A percentile compares a stretch with the other conserved stretches of the same genome.
Conservation (phyloP, 2,329 filamentous ascomycete species). For the Alternaria ventricosa region DNA sequence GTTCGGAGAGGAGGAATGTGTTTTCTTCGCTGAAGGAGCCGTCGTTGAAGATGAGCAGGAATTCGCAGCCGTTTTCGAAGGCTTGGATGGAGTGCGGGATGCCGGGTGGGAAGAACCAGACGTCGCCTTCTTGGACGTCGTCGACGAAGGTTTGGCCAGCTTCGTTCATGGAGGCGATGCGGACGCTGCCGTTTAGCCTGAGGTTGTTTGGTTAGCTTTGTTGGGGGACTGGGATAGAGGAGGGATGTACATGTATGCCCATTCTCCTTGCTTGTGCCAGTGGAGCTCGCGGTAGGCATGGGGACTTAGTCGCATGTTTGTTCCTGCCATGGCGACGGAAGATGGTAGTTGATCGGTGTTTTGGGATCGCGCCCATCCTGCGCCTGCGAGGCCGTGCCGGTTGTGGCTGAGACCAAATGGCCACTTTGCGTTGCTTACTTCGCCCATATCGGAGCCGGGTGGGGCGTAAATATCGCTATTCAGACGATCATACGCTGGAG, state of each 20-base stretch:
- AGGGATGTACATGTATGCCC: constrained; percentile 53
- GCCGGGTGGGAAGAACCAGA: constrained; percentile 47
- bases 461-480: constrained; percentile 51
- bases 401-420: constrained; percentile 52
- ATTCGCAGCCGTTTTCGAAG: constrained; percentile 61
- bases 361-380: constrained; percentile 52
- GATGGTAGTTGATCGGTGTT: constrained; percentile 49
- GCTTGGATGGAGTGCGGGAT: constrained; percentile 59
- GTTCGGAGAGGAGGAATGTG: constrained; percentile 65
- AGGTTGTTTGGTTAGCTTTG: background rate
- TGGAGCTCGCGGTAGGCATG: constrained; percentile 68
- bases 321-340: constrained; percentile 52
- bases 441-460: constrained; percentile 49
- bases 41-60: constrained; percentile 60
- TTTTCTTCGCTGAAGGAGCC: constrained; percentile 65
- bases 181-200: constrained; percentile 58
- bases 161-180: constrained; percentile 60
- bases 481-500: constrained; percentile 43
- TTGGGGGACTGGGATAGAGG: no score
- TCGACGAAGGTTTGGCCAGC: constrained; percentile 55
- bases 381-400: constrained; percentile 47
- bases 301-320: constrained; percentile 51
- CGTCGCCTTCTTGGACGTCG: constrained; percentile 50
- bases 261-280: constrained; percentile 64
- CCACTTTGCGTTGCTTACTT: constrained; percentile 51